Conservation (phyloP, 2,329 filamentous ascomycete genomes). For the Fusarium sp. region DNA sequence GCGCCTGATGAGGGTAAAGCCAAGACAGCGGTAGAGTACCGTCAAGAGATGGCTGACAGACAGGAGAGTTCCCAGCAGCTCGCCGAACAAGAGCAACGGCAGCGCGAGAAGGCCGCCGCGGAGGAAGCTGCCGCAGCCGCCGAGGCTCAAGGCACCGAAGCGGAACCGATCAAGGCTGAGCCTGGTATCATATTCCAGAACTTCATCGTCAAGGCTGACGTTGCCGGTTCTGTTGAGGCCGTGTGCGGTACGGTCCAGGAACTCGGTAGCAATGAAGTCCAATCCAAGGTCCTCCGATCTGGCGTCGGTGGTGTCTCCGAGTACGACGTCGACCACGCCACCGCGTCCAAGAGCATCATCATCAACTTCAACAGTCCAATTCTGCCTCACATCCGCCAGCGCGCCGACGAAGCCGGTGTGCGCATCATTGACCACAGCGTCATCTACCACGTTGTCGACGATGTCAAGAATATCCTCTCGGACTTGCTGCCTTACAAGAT, state of each 20-base stretch:
- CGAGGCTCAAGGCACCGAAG: constrained; percentile 50
- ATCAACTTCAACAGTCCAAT: constrained; percentile 86
- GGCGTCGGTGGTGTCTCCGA: constrained; percentile 82
- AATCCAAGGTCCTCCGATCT: constrained; percentile 77
- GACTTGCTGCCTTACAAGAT: constrained; percentile 74
- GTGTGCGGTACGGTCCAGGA: constrained; percentile 79
- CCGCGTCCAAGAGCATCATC: constrained; percentile 76
- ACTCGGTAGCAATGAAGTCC: constrained; percentile 86
- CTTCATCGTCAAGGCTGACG: constrained; percentile 92
- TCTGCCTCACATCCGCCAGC: constrained; percentile 70
- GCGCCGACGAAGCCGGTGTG: constrained; percentile 77
- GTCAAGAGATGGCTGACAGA: constrained; percentile 75
- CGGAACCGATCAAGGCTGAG: constrained; percentile 51
- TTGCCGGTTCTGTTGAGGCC: constrained; percentile 92
- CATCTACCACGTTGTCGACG: constrained; percentile 82
- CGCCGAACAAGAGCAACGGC: constrained; percentile 73
- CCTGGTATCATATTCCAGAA: constrained; percentile 67
- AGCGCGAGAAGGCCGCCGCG: constrained; percentile 62
- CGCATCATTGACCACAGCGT: constrained; percentile 84
- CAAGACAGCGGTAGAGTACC: constrained; percentile 79
- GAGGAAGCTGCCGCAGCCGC: constrained; percentile 50
- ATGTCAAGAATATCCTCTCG: constrained; percentile 73
- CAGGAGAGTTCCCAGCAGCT: constrained; percentile 82
- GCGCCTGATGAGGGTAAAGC: constrained; percentile 81
- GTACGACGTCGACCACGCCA: constrained; percentile 89